A percentile compares a stretch with the other conserved stretches of the same genome.
Evolutionary conservation across 2,329 filamentous ascomycete genomes (phyloP).

Genomic region (Colletotrichum limetticola): DNA sequence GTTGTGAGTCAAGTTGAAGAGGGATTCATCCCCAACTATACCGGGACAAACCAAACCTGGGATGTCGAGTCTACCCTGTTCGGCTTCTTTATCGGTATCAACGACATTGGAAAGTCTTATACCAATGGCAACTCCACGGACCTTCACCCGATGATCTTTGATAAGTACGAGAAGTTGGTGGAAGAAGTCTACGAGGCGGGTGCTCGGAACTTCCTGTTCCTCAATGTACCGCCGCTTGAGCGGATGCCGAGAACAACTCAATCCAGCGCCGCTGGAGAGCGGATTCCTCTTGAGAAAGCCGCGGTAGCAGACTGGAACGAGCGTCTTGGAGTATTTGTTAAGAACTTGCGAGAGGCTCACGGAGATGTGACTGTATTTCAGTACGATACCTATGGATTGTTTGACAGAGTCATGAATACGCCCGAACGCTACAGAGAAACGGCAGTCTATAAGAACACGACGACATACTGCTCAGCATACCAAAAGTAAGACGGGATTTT

Average conservation of each 20-base stretch:
- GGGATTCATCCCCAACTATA: conserved; percentile 49
- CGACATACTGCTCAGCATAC: not conserved
- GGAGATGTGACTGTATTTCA: not conserved
- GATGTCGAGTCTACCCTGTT: conserved; percentile 54
- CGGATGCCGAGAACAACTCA: conserved; percentile 10
- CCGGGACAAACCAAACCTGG: conserved; percentile 43
- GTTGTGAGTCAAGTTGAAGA: conserved; percentile 58
- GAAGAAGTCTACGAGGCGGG: conserved; percentile 60
- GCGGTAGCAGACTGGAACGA: conserved; percentile 16
- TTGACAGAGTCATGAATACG: not conserved
- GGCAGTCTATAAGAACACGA: not conserved
- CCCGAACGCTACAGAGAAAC: not conserved
- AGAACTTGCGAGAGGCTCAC: not conserved
- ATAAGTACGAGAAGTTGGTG: not conserved
- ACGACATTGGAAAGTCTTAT: conserved; percentile 60
- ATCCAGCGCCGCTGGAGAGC: not conserved
- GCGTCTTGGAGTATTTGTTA: not conserved
- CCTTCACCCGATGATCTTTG: not conserved
- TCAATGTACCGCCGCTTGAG: conserved; percentile 62
- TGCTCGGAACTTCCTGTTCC: conserved; percentile 61
- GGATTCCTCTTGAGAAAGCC: not conserved
- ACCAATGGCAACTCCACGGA: not conserved
- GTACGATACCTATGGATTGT: conserved; percentile 12
- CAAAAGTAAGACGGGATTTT: not conserved
- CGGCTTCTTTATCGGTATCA: conserved; percentile 66